Percentiles rank a stretch among this genome's conserved stretches.
phyloP scores from a whole-genome alignment of 768 basidiomycete species.

The Candolleomyces eurysporus region DNA sequence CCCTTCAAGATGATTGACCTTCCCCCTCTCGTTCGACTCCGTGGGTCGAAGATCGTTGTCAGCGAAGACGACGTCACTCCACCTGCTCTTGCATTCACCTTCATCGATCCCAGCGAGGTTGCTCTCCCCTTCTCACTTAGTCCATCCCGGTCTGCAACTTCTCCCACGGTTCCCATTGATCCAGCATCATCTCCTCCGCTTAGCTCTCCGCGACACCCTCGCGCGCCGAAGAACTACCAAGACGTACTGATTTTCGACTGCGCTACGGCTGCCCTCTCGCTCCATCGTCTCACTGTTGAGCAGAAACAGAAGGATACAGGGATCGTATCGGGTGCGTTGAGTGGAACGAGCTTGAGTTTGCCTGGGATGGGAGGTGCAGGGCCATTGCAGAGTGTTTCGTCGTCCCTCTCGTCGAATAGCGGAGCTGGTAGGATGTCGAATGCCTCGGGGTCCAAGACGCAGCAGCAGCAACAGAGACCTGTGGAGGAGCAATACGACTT shows the following conservation, averaged over 20 bases:
- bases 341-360: slow-evolving; percentile 27
- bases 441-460: too few relatives aligned
- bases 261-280: slow-evolving; percentile 48
- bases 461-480: slow-evolving; percentile 11
- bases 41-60: slow-evolving; percentile 23
- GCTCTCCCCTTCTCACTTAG: slow-evolving; percentile 24
- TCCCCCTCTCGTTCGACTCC: slow-evolving; percentile 54
- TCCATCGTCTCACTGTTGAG: slow-evolving; percentile 54
- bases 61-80: slow-evolving; percentile 21
- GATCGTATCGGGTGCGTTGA: slow-evolving; percentile 18
- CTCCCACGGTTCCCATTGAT: background rate
- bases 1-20: slow-evolving; percentile 35
- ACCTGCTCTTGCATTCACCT: slow-evolving; percentile 53
- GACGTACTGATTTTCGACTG: slow-evolving; percentile 72
- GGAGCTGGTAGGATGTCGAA: background rate
- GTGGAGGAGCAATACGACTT: slow-evolving; percentile 25
- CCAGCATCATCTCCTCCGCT: slow-evolving; percentile 8
- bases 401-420: slow-evolving; percentile 20
- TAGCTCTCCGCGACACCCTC: slow-evolving; percentile 22
- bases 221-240: slow-evolving; percentile 48
- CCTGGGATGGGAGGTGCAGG: slow-evolving; percentile 45
- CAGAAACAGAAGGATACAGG: slow-evolving; percentile 23
- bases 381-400: slow-evolving; percentile 34
- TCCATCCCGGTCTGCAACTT: background rate
- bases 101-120: slow-evolving; percentile 40